Percentiles rank a stretch among this genome's conserved stretches.
These are phyloP conservation scores for Lasiodiplodia citricola DNA, from an alignment of 2,329 filamentous ascomycete species.

Conservation along the genomic window DNA sequence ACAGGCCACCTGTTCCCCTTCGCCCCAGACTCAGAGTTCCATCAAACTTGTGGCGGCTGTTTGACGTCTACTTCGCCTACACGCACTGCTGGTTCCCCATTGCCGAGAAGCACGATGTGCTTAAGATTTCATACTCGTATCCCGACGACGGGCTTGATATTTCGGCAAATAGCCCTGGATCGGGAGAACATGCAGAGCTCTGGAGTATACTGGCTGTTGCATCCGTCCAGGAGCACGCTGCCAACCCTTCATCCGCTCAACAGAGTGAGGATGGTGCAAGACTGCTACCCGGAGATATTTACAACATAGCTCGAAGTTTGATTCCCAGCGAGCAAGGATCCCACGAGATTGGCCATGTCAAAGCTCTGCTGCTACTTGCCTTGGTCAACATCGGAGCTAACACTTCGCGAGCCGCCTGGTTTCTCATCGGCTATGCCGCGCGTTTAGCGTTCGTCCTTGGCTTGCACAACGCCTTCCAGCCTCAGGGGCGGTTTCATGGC, in stretches of 20 bases:
- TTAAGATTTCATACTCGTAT: conserved; percentile 63
- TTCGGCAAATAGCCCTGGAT: conserved; percentile 33
- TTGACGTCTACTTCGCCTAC: conserved; percentile 77
- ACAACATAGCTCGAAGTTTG: conserved; percentile 37
- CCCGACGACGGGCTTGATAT: conserved; percentile 49
- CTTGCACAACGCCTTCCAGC: conserved; percentile 33
- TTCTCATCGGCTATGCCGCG: conserved; percentile 68
- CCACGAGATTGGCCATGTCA: conserved; percentile 48
- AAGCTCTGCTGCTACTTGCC: conserved; percentile 56
- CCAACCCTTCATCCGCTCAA: conserved; percentile 13
- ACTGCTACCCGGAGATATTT: conserved; percentile 33
- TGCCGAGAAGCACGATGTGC: conserved; percentile 68
- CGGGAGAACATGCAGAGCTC: conserved; percentile 50
- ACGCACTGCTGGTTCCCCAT: conserved; percentile 80
- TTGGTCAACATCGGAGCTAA: conserved; percentile 67
- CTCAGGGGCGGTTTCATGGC: background rate
- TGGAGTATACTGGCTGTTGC: conserved; percentile 53
- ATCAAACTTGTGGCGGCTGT: conserved; percentile 62
- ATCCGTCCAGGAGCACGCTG: conserved; percentile 37
- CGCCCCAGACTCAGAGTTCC: conserved; percentile 49
- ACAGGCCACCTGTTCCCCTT: background rate
- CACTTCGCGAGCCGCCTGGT: conserved; percentile 65
- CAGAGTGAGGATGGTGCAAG: conserved; percentile 16
- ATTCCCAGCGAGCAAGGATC: conserved; percentile 38
- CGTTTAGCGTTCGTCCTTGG: conserved; percentile 52